These are phyloP conservation scores for Phytophthora tubulina DNA, from an alignment of 352 stramenopile genomes.

Conservation along the genomic window DNA sequence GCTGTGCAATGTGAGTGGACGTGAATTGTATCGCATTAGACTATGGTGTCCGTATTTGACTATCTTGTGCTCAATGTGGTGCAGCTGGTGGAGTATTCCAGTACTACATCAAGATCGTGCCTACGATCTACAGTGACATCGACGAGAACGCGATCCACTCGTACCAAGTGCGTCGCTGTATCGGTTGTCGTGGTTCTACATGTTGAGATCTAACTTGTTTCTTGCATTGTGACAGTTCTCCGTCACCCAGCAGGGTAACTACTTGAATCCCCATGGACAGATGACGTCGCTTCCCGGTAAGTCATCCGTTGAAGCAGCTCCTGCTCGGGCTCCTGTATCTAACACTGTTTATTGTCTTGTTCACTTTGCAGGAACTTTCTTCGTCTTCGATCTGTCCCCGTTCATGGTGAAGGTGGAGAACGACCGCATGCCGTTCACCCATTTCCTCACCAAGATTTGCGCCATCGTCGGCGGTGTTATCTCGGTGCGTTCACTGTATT, in stretches of 20 bases:
- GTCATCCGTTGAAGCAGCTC: background rate
- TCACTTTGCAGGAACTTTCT: slow-evolving; percentile 69
- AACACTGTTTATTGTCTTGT: slow-evolving; percentile 4
- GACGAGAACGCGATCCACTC: slow-evolving; percentile 65
- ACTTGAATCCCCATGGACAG: slow-evolving; percentile 71
- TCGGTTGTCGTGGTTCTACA: background rate
- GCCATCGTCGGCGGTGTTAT: slow-evolving; percentile 86
- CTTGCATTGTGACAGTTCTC: slow-evolving; percentile 59
- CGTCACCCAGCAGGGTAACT: slow-evolving; percentile 85
- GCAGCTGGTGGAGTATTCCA: slow-evolving; percentile 83
- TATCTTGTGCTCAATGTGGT: background rate
- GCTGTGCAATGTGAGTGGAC: slow-evolving; percentile 48
- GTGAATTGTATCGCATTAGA: background rate
- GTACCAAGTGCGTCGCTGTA: slow-evolving; percentile 60
- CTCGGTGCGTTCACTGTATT: slow-evolving; percentile 59
- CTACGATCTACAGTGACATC: slow-evolving; percentile 87
- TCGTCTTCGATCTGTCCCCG: slow-evolving; percentile 87
- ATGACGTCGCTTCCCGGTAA: slow-evolving; percentile 77
- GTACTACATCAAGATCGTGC: slow-evolving; percentile 92
- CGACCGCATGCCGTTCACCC: slow-evolving; percentile 79
- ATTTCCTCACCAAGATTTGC: slow-evolving; percentile 89
- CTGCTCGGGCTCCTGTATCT: background rate
- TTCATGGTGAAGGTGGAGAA: slow-evolving; percentile 91
- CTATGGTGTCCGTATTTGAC: slow-evolving; percentile 1
- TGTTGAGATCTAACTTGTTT: slow-evolving; percentile 13